Evolutionary conservation across 345 rosid species (phyloP).

Genomic region (Salix viminalis): DNA sequence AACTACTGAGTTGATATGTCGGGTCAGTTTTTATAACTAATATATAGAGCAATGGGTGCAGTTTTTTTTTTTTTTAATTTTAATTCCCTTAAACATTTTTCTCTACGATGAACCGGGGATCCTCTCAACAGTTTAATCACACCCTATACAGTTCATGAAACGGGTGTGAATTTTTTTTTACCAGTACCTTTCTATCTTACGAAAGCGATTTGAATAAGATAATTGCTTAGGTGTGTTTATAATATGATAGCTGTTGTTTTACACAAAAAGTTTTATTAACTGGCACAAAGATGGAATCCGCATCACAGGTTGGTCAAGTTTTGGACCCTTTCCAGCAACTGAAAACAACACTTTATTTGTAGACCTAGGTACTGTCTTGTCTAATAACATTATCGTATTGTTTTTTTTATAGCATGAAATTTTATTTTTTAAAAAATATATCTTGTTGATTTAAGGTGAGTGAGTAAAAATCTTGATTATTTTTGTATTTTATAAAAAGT

Average conservation of each 20-base stretch:
- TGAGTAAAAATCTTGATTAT: too few species aligned
- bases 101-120: too few species aligned
- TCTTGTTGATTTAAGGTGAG: too few species aligned
- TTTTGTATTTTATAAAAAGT: too few species aligned
- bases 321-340: not conserved
- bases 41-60: too few species aligned
- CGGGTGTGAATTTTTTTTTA: not conserved
- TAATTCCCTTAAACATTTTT: not conserved
- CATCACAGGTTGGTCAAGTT: slow-evolving; percentile 26
- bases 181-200: not conserved
- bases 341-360: not conserved
- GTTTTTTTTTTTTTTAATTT: too few species aligned
- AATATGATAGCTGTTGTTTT: too few species aligned
- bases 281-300: not conserved
- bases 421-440: too few species aligned
- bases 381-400: not conserved
- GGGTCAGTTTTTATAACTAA: too few species aligned
- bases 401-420: too few species aligned
- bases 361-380: not conserved
- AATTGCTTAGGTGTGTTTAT: not conserved
- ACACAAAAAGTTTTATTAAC: too few species aligned
- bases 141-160: not conserved
- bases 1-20: too few species aligned
- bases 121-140: not conserved
- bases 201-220: not conserved